Percentiles rank a stretch among this genome's conserved stretches.
These are phyloP conservation scores for Yarrowia divulgata DNA, from an alignment of 805 yeast genomes.

Conservation along the genomic window DNA sequence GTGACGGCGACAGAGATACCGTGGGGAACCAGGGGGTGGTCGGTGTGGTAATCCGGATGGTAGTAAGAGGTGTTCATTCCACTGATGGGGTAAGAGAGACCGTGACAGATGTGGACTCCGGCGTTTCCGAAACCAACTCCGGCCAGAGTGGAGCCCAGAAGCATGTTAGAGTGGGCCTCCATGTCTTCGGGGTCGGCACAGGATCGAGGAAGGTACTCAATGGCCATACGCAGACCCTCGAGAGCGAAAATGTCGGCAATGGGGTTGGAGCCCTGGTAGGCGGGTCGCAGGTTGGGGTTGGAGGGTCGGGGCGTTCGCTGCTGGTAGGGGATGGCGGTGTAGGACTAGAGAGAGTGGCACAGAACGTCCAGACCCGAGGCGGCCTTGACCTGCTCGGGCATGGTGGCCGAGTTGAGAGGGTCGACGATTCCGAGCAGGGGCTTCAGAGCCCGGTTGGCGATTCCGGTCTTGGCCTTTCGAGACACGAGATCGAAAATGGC, in stretches of 20 bases:
- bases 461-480: constrained; percentile 55
- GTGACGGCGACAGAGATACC: constrained; percentile 57
- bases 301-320: constrained; percentile 53
- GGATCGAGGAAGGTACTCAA: constrained; percentile 53
- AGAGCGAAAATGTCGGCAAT: constrained; percentile 56
- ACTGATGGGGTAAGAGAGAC: constrained; percentile 54
- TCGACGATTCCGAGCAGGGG: constrained; percentile 57
- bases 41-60: constrained; percentile 53
- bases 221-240: constrained; percentile 54
- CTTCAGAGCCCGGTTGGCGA: constrained; percentile 54
- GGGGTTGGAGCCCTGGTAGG: constrained; percentile 57
- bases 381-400: constrained; percentile 55
- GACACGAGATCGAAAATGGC: constrained; percentile 55
- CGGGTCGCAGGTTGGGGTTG: constrained; percentile 52
- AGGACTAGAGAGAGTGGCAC: constrained; percentile 57
- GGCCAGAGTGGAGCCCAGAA: constrained; percentile 56
- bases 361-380: constrained; percentile 56
- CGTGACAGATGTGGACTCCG: constrained; percentile 55
- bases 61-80: constrained; percentile 52
- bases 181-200: constrained; percentile 53
- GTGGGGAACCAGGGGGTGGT: constrained; percentile 55
- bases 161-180: constrained; percentile 55
- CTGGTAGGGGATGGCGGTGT: constrained; percentile 55
- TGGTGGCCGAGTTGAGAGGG: constrained; percentile 53
- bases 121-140: constrained; percentile 59